Base-by-base conservation (phyloP, 495 filamentous ascomycete species). In the Aspergillus nidulans region DNA sequence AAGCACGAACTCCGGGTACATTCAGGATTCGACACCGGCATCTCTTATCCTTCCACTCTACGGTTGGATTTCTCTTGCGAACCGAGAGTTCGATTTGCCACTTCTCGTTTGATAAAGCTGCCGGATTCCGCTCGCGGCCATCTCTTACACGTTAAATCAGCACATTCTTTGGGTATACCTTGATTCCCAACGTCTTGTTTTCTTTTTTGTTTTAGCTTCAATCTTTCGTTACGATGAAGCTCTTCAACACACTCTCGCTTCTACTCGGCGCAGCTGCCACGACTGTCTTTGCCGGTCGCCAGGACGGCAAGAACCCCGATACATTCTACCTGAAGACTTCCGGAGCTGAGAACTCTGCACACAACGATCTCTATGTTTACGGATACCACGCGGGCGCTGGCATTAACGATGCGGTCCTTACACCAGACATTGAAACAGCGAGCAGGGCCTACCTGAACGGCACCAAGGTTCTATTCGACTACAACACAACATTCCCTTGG, bases 381-480 rank as follows among this genome's bases (percentile, higher is more conserved):
- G 58, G 66, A 56, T 80, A 78, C 54, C 76, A 79, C 67, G 77
- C 74, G 6, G 77, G 76, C 23, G 74, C 76, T 9, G 77, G 73
- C 10, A 47, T 73, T 16, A 73, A 69, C 41, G 77, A 80, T 58
- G 71, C 71, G 36, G 71, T 76, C 1, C 67, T 82, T 26, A 59
- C 57, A 10, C 28, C 57, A 1, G 62, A 68, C 32, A 48, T 25
- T 0, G 51, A 43, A n/a, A 63, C 47, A 0, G 76, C 73, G 23
- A 60, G 60, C 20, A 26, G 52, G 1, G 66, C 64, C 34, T 77
- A 69, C 58, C 43, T 82, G 44, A 80, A 80, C 32, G 71, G 64
- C 25, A 77, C 76, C 0, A 54, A 66, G 32, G 60, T 67, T 21
- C 64, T 72, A 47, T 72, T 74, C 55, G 66, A 69, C 34, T 58